Evolutionary conservation across 352 stramenopile species (phyloP).

Genomic region (Globisporangium iwayamae): DNA sequence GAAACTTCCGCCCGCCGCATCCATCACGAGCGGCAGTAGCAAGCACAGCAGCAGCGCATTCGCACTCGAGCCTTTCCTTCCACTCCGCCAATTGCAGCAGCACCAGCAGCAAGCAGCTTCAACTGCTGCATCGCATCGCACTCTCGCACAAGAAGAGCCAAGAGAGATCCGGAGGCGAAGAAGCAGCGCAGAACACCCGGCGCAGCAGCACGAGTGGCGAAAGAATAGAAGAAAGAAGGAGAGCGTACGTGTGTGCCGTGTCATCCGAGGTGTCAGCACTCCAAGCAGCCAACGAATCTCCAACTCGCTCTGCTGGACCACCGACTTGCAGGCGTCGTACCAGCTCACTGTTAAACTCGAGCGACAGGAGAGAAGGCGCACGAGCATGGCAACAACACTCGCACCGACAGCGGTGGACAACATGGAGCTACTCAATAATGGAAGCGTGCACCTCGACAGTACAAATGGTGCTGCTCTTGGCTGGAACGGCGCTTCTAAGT

Average conservation of each 20-base stretch:
- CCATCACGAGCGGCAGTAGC: not conserved
- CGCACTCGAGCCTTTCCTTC: not conserved
- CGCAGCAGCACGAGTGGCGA: not conserved
- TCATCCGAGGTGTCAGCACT: not conserved
- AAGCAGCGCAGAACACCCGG: not conserved
- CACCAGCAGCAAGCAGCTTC: not conserved
- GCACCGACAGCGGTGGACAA: not conserved
- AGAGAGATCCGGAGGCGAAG: slow-evolving; percentile 1
- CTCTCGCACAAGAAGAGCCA: not conserved
- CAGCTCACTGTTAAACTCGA: slow-evolving; percentile 4
- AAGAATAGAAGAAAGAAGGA: slow-evolving; percentile 5
- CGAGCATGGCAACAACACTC: not conserved
- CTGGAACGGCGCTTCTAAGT: not conserved
- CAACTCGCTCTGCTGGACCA: not conserved
- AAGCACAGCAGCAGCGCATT: not conserved
- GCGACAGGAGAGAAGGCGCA: not conserved
- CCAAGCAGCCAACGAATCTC: not conserved
- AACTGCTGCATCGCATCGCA: slow-evolving; percentile 1
- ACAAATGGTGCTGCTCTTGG: not conserved
- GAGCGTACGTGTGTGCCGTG: no score
- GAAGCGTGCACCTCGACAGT: not conserved
- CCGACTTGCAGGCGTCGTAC: not conserved
- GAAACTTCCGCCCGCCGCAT: not conserved
- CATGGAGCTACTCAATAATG: not conserved
- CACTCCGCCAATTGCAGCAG: not conserved